Conservation (phyloP, 352 stramenopile genomes). For the Phytophthora foliorum region DNA sequence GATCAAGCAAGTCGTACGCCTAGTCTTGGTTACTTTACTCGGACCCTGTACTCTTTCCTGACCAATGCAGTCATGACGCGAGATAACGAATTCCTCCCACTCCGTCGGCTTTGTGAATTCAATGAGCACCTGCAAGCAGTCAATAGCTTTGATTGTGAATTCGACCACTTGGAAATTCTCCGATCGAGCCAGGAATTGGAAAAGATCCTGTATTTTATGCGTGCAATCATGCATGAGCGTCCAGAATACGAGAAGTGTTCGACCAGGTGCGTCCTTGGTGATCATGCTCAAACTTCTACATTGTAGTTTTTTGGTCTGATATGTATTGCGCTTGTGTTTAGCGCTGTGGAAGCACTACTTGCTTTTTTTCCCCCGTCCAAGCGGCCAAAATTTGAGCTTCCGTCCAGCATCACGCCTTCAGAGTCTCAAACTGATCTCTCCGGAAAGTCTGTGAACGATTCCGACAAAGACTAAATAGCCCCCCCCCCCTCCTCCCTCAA, state of each 20-base stretch:
- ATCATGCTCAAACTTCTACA: neutral
- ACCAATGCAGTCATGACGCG: constrained; percentile 6
- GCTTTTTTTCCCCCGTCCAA: constrained; percentile 16
- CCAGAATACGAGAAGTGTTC: constrained; percentile 22
- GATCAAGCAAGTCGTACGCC: constrained; percentile 15
- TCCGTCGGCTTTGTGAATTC: constrained; percentile 13
- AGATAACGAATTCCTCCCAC: constrained; percentile 7
- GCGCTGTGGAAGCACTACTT: constrained; percentile 10
- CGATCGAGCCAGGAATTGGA: constrained; percentile 21
- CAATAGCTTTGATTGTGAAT: constrained; percentile 7
- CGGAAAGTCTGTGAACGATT: neutral
- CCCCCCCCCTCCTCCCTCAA: no score
- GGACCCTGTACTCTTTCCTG: constrained; percentile 19
- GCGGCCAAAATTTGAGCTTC: constrained; percentile 10
- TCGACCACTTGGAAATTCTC: constrained; percentile 20
- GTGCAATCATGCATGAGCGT: constrained; percentile 18
- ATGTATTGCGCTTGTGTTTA: neutral
- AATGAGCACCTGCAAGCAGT: constrained; percentile 16
- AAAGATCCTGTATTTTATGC: constrained; percentile 29
- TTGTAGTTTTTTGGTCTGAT: constrained; percentile 1
- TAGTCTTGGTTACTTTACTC: constrained; percentile 10
- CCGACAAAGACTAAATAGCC: neutral
- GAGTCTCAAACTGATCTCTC: neutral
- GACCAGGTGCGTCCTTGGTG: constrained; percentile 10
- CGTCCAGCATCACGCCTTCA: neutral